Base-by-base conservation (phyloP, 2,329 filamentous ascomycete species). In the Triangularia setosa region DNA sequence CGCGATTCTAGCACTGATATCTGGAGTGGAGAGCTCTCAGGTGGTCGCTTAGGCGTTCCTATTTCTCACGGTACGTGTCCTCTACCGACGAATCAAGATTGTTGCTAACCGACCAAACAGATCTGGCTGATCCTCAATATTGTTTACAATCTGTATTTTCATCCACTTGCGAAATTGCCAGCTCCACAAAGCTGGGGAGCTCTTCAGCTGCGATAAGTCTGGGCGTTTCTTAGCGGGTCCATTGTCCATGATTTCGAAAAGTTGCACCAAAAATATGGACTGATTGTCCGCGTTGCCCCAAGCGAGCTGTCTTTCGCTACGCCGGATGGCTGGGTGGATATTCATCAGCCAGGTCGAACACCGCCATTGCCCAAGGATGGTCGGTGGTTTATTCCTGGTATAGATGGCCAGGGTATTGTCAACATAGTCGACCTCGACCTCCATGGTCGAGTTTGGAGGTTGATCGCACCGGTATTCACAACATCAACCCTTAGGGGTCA, bases 381-480 rank as follows among this genome's bases (percentile, higher is more conserved):
- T 57, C 58, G 67, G 1, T 64, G 69, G 27, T 72, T 73, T 27
- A 27, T 66, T 65, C 73, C 72, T 0, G 70, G 69, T 2, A 57
- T 61, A 27, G 66, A 71, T 0, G 58, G 67, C 2, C 52, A 25
- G 12, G 70, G 67, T 2, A 23, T 76, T 0, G 57, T 74, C 6
- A 75, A 65, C 55, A 72, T 71, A 6, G 73, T 75, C n/a, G 68
- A 69, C 21, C 75, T 73, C n/a, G 69, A 75, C 18, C 69, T 74
- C 18, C 77, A 79, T 65, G 65, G 66, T 6, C 63, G 69, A 9
- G 65, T 77, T 55, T 74, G 76, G 11, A 72, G 73, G 3, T 70
- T 73, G 60, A 69, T 80, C 12, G 72, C 76, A 2, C 75, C 77
- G 64, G 77, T 74, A 9, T 80, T 80, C 71, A 72, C 72, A 56